Evolutionary conservation across 78 protist genomes (phyloP).

Genomic region (Planoprotostelium fungivorum): DNA sequence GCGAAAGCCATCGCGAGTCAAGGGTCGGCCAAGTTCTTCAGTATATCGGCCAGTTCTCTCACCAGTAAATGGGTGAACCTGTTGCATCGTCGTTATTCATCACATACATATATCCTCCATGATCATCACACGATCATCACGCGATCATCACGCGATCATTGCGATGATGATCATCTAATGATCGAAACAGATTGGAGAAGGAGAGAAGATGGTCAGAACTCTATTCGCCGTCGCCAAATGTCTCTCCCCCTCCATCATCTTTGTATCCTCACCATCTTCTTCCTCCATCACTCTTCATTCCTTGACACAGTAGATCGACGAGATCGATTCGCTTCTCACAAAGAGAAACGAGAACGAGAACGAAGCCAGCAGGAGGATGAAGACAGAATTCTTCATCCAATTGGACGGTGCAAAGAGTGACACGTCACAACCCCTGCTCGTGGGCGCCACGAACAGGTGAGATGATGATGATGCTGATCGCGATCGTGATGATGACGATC

Average conservation of each 20-base stretch:
- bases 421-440: constrained; percentile 26
- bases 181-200: constrained; percentile 61
- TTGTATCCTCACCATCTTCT: constrained; percentile 5
- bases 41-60: constrained; percentile 85
- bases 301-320: constrained; percentile 54
- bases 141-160: not conserved
- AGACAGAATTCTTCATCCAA: constrained; percentile 76
- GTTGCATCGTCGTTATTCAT: not conserved
- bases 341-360: constrained; percentile 34
- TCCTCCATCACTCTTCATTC: not conserved
- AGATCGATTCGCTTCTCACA: constrained; percentile 77
- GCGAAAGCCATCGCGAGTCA: constrained; percentile 94
- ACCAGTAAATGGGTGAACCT: constrained; percentile 67
- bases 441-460: constrained; percentile 48
- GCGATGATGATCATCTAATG: not conserved
- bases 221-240: constrained; percentile 78
- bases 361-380: constrained; percentile 71
- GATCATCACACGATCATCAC: not conserved
- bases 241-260: constrained; percentile 67
- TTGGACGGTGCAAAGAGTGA: constrained; percentile 62
- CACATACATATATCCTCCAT: not conserved
- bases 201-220: constrained; percentile 79
- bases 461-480: not conserved
- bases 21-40: constrained; percentile 91
- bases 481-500: not conserved